Evolutionary conservation across 1,139 yeast species (phyloP).

Genomic region (Blastobotrys proliferans): DNA sequence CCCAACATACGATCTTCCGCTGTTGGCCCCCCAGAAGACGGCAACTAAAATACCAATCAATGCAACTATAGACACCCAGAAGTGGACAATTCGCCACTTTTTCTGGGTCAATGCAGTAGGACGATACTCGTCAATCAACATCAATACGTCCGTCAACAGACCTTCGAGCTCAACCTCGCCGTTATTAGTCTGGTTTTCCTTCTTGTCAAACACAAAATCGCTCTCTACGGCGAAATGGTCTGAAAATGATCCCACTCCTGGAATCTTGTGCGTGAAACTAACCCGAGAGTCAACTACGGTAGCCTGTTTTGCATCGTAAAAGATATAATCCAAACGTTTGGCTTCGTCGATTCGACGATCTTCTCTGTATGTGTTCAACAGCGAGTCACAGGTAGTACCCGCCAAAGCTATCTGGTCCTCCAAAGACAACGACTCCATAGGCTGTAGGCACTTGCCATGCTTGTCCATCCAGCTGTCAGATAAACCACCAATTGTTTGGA

Average conservation of each 20-base stretch:
- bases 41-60: constrained; percentile 53
- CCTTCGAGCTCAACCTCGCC: constrained; percentile 1
- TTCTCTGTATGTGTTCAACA: constrained; percentile 81
- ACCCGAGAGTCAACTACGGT: constrained; percentile 60
- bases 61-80: constrained; percentile 49
- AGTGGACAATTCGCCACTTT: constrained; percentile 62
- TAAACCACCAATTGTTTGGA: constrained; percentile 66
- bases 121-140: constrained; percentile 53
- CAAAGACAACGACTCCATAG: constrained; percentile 48
- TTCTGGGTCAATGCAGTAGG: constrained; percentile 57
- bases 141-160: constrained; percentile 54
- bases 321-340: constrained; percentile 84
- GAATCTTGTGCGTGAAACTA: constrained; percentile 64
- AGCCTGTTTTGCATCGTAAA: constrained; percentile 57
- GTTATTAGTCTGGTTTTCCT: constrained; percentile 5
- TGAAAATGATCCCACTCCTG: constrained; percentile 65
- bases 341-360: constrained; percentile 64
- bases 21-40: constrained; percentile 55
- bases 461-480: constrained; percentile 80
- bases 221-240: constrained; percentile 91
- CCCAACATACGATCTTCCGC: constrained; percentile 48
- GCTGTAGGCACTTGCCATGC: constrained; percentile 45
- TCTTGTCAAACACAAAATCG: constrained; percentile 29
- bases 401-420: constrained; percentile 64
- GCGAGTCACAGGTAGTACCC: constrained; percentile 88